Percentiles rank a stretch among this genome's conserved stretches.
These are phyloP conservation scores for Pezicula carpinea DNA, from an alignment of 2,329 filamentous ascomycete species.

Conservation along the genomic window DNA sequence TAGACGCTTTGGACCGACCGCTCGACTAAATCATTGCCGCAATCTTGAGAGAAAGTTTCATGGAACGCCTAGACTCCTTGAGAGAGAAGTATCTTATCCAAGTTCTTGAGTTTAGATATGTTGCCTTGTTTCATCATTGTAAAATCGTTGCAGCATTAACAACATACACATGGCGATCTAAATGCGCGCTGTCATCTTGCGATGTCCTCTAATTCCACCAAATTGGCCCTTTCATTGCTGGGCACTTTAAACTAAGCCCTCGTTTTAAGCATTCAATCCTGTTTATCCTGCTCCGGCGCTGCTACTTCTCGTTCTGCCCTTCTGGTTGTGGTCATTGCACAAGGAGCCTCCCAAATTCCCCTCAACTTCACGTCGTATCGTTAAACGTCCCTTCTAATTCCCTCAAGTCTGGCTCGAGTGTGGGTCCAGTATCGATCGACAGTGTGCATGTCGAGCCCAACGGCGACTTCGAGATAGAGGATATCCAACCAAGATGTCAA, in stretches of 20 bases:
- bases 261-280: constrained; percentile 7
- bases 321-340: constrained; percentile 1
- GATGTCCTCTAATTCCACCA: constrained; percentile 5
- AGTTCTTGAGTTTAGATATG: too few relatives aligned
- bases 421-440: neutral
- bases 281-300: constrained; percentile 6
- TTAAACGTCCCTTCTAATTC: neutral
- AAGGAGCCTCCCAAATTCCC: constrained; percentile 8
- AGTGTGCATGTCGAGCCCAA: neutral
- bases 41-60: too few relatives aligned
- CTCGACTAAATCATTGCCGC: too few relatives aligned
- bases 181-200: too few relatives aligned
- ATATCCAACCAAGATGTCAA: neutral
- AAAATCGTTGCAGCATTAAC: too few relatives aligned
- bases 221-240: neutral
- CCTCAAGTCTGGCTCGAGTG: too few relatives aligned
- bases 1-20: too few relatives aligned
- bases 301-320: constrained; percentile 7
- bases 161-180: too few relatives aligned
- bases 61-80: too few relatives aligned
- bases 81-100: too few relatives aligned
- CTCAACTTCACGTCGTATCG: constrained; percentile 18
- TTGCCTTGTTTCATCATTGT: too few relatives aligned
- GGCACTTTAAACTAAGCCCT: constrained; percentile 11
- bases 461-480: constrained; percentile 9